These are phyloP conservation scores for Pachysandra terminalis DNA, from an alignment of 164 flowering plant species.

Conservation along the genomic window DNA sequence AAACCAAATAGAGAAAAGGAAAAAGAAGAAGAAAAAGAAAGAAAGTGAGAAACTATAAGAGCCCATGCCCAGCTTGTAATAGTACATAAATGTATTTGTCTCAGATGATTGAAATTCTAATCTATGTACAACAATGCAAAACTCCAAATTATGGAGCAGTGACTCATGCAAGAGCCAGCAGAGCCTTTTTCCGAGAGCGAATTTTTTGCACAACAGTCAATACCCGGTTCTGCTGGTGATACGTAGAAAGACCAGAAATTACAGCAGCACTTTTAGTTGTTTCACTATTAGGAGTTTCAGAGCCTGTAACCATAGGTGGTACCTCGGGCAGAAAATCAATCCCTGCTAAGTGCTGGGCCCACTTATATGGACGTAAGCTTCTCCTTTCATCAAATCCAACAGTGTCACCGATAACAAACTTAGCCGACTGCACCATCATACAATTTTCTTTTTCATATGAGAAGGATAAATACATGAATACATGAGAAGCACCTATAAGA, in stretches of 20 bases:
- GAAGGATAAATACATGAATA: not conserved
- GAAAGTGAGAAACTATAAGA: too few relatives aligned
- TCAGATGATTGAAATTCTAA: conserved; percentile 9
- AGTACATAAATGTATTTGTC: conserved; percentile 20
- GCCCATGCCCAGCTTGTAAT: conserved; percentile 16
- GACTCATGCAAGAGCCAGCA: conserved; percentile 96
- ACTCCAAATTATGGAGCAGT: conserved; percentile 36
- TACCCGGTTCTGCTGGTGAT: conserved; percentile 86
- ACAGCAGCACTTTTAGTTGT: conserved; percentile 37
- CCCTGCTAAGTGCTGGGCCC: conserved; percentile 98
- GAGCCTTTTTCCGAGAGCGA: conserved; percentile 82
- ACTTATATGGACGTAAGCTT: conserved; percentile 80
- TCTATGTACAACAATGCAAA: conserved; percentile 17
- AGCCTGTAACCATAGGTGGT: conserved; percentile 49
- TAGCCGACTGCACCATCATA: conserved; percentile 65
- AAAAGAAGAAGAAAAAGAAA: too few relatives aligned
- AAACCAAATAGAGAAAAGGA: too few relatives aligned
- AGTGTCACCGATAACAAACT: conserved; percentile 55
- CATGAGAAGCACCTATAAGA: conserved; percentile 1
- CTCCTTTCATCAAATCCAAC: conserved; percentile 60
- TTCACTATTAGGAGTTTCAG: conserved; percentile 43
- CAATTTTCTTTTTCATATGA: not conserved
- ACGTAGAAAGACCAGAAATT: conserved; percentile 68
- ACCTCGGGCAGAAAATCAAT: conserved; percentile 92
- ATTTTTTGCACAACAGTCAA: conserved; percentile 79